phyloP scores from a whole-genome alignment of 768 basidiomycete species.

The Chalciporus pseudorubinellus region DNA sequence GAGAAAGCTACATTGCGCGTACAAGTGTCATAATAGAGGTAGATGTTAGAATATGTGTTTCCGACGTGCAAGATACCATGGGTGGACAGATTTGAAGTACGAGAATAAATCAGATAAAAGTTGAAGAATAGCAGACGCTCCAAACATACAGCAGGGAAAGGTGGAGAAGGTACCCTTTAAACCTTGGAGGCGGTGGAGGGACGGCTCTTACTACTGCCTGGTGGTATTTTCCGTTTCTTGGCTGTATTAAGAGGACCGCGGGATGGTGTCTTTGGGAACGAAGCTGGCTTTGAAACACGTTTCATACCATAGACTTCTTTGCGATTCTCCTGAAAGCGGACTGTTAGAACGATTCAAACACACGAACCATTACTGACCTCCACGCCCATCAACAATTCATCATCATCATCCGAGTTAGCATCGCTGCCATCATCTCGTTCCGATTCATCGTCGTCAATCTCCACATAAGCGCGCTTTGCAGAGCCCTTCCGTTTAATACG shows the following conservation, averaged over 20 bases:
- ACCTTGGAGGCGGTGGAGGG: conserved; percentile 1
- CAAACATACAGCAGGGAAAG: background rate
- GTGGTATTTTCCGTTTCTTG: conserved; percentile 24
- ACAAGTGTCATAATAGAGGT: conserved; percentile 2
- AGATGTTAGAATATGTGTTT: conserved; percentile 7
- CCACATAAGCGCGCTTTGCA: conserved; percentile 27
- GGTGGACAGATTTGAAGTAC: conserved; percentile 6
- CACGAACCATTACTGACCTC: conserved; percentile 40
- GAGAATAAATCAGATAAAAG: conserved; percentile 9
- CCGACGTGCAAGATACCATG: conserved; percentile 6
- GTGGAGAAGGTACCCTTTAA: conserved; percentile 4
- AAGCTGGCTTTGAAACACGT: conserved; percentile 19
- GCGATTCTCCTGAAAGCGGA: conserved; percentile 37
- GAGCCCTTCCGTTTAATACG: conserved; percentile 19
- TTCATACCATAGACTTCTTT: conserved; percentile 35
- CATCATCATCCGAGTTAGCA: conserved; percentile 44
- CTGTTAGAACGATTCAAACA: background rate
- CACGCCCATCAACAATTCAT: conserved; percentile 61
- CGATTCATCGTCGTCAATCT: conserved; percentile 32
- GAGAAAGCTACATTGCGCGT: conserved; percentile 7
- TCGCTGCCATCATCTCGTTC: conserved; percentile 15
- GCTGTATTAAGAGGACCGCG: background rate
- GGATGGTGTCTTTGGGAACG: conserved; percentile 6
- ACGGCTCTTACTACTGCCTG: conserved; percentile 12
- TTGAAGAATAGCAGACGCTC: background rate